Base-by-base conservation (phyloP, 1,139 yeast species). In the Pichia sp. region DNA sequence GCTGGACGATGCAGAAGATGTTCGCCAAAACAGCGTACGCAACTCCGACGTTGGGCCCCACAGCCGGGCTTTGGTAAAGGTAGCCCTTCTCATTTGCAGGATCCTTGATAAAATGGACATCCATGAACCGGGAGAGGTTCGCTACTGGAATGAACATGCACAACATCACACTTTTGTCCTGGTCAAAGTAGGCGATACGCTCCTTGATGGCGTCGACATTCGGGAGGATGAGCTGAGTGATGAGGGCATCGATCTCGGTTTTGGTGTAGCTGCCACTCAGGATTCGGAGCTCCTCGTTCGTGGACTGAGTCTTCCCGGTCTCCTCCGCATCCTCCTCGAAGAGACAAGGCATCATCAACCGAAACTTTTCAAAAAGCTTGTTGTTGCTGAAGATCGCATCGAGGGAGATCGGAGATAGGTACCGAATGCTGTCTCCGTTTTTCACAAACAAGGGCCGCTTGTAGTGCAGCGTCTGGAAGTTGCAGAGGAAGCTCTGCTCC, bases 171-270 rank as follows among this genome's bases (percentile, higher is more conserved):
- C 11, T 13, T 34, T 57, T 58, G 29, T 61, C 49, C 7, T 23
- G 19, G 5, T 49, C 55, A 38, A 62, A 61, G 43, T 52, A 60
- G 1, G 44, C 46, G 4, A 64, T 13, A 47, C 63, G 49, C 45
- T 64, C 65, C 7, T 44, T n/a, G 16, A 61, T 47, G 3, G 64
- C 64, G 7, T 54, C 51, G 45, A 56, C 54, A 40, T 60, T 41
- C 1, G 61, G 61, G 8, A 51, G 16, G 1, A 63, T 8, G 5
- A 16, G 30, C 5, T 47, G 36, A 31, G 52, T 45, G 7, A 62
- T 44, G 5, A 50, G 38, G 3, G 38, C 13, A 29, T 55, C 45
- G 15, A 63, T 40, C 29, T 51, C 54, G 15, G 52, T 55, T 5
- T 58, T 50, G 11, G 29, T 16, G 38, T 49, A 52, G 4, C 34